Evolutionary conservation across 805 yeast species (phyloP).

Genomic region (Wickerhamiella shivajii): DNA sequence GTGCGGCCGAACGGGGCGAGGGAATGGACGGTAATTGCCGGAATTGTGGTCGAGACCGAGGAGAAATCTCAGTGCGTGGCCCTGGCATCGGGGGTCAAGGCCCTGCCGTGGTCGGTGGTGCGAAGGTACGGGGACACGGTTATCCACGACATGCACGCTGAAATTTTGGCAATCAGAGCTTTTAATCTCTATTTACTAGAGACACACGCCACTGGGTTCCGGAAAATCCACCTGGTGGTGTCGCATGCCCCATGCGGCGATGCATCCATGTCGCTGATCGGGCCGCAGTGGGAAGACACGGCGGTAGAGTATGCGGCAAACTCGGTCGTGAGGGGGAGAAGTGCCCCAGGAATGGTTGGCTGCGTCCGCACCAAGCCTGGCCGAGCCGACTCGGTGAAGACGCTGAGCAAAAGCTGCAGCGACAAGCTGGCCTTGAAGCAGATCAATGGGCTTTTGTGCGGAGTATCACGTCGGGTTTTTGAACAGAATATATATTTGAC

Average conservation of each 20-base stretch:
- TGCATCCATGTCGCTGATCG: slow-evolving; percentile 45
- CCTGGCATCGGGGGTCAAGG: slow-evolving; percentile 72
- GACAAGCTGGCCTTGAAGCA: slow-evolving; percentile 67
- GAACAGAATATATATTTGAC: too few species aligned
- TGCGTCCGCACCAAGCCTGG: slow-evolving; percentile 89
- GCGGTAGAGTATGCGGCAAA: neutral
- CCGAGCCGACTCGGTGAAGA: slow-evolving; percentile 54
- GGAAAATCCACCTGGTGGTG: slow-evolving; percentile 43
- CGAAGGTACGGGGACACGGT: slow-evolving; percentile 23
- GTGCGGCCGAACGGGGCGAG: slow-evolving; percentile 44
- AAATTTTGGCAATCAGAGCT: slow-evolving; percentile 54
- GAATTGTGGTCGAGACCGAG: slow-evolving; percentile 34
- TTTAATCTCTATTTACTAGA: slow-evolving; percentile 48
- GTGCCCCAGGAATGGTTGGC: slow-evolving; percentile 29
- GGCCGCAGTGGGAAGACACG: slow-evolving; percentile 7
- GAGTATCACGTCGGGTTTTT: slow-evolving; percentile 11
- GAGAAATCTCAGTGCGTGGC: slow-evolving; percentile 28
- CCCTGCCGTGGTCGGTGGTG: slow-evolving; percentile 41
- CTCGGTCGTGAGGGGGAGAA: slow-evolving; percentile 7
- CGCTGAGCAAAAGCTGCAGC: slow-evolving; percentile 75
- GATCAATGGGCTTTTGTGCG: slow-evolving; percentile 23
- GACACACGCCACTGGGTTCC: slow-evolving; percentile 22
- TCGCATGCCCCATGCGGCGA: slow-evolving; percentile 89
- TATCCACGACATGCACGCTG: slow-evolving; percentile 87
- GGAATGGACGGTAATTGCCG: slow-evolving; percentile 81